These are phyloP conservation scores for Imleria badia DNA, from an alignment of 768 basidiomycete species.

Conservation along the genomic window DNA sequence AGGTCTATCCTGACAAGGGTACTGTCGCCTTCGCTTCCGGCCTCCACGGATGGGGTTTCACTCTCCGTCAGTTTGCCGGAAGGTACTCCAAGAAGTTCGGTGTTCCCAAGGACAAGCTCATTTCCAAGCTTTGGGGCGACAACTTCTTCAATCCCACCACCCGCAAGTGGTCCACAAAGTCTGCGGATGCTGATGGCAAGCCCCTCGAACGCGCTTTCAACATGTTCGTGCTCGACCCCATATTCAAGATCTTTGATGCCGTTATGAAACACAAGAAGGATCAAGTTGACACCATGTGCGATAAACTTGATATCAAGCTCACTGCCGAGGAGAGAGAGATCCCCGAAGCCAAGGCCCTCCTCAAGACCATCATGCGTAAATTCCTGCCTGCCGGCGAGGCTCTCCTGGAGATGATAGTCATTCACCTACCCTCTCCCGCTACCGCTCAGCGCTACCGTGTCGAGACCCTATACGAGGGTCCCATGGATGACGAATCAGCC, in stretches of 20 bases:
- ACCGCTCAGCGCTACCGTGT: constrained; percentile 99
- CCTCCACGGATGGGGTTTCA: constrained; percentile 99
- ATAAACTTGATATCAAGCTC: constrained; percentile 95
- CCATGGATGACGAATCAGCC: constrained; percentile 99
- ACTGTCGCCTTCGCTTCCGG: constrained; percentile 99
- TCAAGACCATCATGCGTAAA: constrained; percentile 98
- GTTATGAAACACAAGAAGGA: constrained; percentile 99
- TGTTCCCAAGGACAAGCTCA: constrained; percentile 99
- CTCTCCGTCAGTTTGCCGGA: constrained; percentile 92
- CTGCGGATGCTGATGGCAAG: constrained; percentile 76
- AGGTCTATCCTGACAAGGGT: constrained; percentile 97
- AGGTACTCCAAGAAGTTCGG: constrained; percentile 99
- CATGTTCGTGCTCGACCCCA: constrained; percentile 97
- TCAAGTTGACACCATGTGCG: constrained; percentile 74
- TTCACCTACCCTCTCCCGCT: constrained; percentile 95
- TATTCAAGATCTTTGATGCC: constrained; percentile 97
- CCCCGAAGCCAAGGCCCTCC: constrained; percentile 85
- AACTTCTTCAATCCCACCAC: constrained; percentile 98
- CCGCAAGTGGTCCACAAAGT: constrained; percentile 91
- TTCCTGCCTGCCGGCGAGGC: constrained; percentile 99
- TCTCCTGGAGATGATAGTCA: constrained; percentile 99
- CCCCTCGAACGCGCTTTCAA: constrained; percentile 98
- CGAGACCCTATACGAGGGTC: constrained; percentile 99
- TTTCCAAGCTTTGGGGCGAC: constrained; percentile 97
- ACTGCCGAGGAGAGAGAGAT: constrained; percentile 85